phyloP scores from a whole-genome alignment of 371 early-diverging fungal genomes.

The Neoconidiobolus thromboides region DNA sequence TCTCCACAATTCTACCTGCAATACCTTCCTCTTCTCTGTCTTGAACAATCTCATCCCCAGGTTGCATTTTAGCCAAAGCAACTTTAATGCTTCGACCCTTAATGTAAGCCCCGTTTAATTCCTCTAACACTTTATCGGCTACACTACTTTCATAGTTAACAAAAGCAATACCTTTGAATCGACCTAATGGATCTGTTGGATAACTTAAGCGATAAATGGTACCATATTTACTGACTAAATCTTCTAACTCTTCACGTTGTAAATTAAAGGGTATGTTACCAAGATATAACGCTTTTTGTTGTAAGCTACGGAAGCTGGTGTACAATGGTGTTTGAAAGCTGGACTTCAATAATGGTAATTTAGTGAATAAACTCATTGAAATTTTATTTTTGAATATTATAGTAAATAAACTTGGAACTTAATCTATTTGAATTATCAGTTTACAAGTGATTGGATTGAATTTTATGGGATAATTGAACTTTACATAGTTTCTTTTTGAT shows the following conservation, averaged over 20 bases:
- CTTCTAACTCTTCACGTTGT: constrained; percentile 25
- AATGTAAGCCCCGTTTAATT: not conserved
- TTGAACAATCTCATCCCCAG: not conserved
- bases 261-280: constrained; percentile 42
- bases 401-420: too few relatives aligned
- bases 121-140: constrained; percentile 31
- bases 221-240: constrained; percentile 15
- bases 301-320: too few relatives aligned
- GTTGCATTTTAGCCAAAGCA: not conserved
- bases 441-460: too few relatives aligned
- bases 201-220: constrained; percentile 9
- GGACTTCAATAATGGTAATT: too few relatives aligned
- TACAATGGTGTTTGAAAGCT: too few relatives aligned
- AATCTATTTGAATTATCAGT: too few relatives aligned
- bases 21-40: too few relatives aligned
- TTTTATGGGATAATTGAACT: too few relatives aligned
- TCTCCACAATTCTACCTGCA: too few relatives aligned
- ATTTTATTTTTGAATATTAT: too few relatives aligned
- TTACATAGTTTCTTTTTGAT: too few relatives aligned
- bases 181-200: constrained; percentile 27
- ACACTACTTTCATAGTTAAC: constrained; percentile 27
- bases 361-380: too few relatives aligned
- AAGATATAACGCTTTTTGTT: constrained; percentile 33
- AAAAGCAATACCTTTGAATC: constrained; percentile 60
- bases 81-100: not conserved